Percentiles rank a stretch among this genome's conserved stretches.
These are phyloP conservation scores for Chimonanthus salicifolius DNA, from an alignment of 164 flowering plant genomes.

Conservation along the genomic window DNA sequence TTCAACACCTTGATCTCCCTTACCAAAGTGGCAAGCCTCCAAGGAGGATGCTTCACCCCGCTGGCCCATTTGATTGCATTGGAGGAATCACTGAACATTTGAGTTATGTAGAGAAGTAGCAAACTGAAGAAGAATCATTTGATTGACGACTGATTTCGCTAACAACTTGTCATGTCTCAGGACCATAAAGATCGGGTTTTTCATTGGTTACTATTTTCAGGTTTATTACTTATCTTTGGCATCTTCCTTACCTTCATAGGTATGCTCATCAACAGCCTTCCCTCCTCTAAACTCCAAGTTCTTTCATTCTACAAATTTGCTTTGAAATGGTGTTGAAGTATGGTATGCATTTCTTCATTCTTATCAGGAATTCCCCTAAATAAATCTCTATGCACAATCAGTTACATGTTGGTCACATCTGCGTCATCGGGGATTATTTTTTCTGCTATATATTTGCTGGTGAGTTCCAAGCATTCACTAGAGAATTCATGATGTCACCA, in stretches of 20 bases:
- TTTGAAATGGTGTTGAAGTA: slow-evolving; percentile 1
- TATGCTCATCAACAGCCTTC: slow-evolving; percentile 18
- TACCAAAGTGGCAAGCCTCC: too few species aligned
- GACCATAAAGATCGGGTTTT: slow-evolving; percentile 43
- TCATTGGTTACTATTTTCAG: slow-evolving; percentile 41
- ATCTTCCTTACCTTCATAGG: slow-evolving; percentile 39
- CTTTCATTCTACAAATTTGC: neutral
- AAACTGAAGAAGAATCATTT: neutral
- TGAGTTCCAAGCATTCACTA: slow-evolving; percentile 23
- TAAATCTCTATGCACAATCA: slow-evolving; percentile 58
- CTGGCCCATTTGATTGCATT: too few species aligned
- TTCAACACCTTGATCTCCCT: too few species aligned
- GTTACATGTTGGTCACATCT: slow-evolving; percentile 64
- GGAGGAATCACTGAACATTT: neutral
- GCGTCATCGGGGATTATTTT: slow-evolving; percentile 54
- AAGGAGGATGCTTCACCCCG: too few species aligned
- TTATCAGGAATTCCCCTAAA: slow-evolving; percentile 56
- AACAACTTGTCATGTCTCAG: slow-evolving; percentile 27
- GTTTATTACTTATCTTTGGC: slow-evolving; percentile 34
- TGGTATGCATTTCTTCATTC: slow-evolving; percentile 7
- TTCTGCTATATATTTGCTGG: slow-evolving; percentile 52
- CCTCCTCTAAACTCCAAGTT: neutral
- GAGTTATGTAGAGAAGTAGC: neutral
- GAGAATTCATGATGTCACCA: too few species aligned
- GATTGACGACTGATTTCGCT: neutral